Evolutionary conservation across 495 filamentous ascomycete genomes (phyloP).

Genomic region (Talaromyces proteolyticus): DNA sequence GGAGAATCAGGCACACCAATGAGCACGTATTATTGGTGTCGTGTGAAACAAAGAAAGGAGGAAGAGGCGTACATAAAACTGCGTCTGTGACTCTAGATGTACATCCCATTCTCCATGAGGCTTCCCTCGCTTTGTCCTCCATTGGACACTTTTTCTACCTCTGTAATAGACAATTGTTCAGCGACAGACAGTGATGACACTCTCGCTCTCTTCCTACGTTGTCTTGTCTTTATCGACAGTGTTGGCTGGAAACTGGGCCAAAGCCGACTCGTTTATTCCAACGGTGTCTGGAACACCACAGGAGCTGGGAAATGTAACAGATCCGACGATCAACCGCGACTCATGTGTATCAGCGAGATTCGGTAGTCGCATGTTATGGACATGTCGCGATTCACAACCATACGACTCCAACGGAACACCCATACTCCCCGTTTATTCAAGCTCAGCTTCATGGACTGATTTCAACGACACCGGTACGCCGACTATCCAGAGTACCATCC

Average conservation of each 20-base stretch:
- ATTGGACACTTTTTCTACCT: too few relatives aligned
- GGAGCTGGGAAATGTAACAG: conserved; percentile 21
- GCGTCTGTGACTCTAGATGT: too few relatives aligned
- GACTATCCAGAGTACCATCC: background rate
- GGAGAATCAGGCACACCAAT: too few relatives aligned
- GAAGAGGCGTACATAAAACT: too few relatives aligned
- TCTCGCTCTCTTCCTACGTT: too few relatives aligned
- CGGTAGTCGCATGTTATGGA: conserved; percentile 19
- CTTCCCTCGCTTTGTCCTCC: too few relatives aligned
- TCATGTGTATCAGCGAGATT: conserved; percentile 21
- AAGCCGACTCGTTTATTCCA: conserved; percentile 1
- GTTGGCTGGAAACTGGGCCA: background rate
- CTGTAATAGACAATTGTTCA: too few relatives aligned
- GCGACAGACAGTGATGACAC: too few relatives aligned
- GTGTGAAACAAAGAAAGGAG: too few relatives aligned
- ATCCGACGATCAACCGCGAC: conserved; percentile 20
- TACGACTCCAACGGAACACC: conserved; percentile 11
- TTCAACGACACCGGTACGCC: conserved; percentile 11
- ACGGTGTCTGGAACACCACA: conserved; percentile 7
- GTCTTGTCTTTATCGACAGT: background rate
- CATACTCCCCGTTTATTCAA: conserved; percentile 13
- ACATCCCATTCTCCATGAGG: too few relatives aligned
- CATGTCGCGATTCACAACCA: conserved; percentile 20
- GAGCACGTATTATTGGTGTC: too few relatives aligned
- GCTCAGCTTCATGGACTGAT: conserved; percentile 20